Base-by-base conservation (phyloP, 2,329 filamentous ascomycete genomes). In the Aspergillus sp. region DNA sequence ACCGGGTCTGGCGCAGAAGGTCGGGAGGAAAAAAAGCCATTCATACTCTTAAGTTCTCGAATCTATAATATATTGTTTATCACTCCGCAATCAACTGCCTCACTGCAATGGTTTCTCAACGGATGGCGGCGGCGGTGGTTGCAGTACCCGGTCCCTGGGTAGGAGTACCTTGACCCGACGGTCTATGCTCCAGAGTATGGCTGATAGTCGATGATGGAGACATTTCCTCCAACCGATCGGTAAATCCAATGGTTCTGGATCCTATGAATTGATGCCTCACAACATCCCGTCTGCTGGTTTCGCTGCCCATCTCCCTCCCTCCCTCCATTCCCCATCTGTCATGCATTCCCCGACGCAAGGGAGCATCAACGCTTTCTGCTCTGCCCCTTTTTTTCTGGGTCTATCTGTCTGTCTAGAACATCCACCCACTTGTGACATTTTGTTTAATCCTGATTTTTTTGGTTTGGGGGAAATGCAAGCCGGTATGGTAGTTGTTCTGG, bases 311-410 rank as follows among this genome's bases (percentile, higher is more conserved):
- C 20, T 20, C 42, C 56, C 53, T 52, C 42, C 56, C 53, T 52
- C 54, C 59, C 53, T 52, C 54, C 51, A 53, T 55, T 57, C 60
- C 54, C 50, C 58, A 63, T 56, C 55, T 60, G 58, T 57, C 58
- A 62, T 62, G 60, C 60, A 62, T 62, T 62, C 60, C 55, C 50
- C 42, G 57, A 62, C 49, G 60, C 60, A 62, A 62, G 60, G 60
- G 45, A 32, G 42, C 22, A 53, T 47, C 24, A 39, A 45, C 61
- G 59, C 61, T 61, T 61, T 32, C 42, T 32, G 52, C 56, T 56
- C 61, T 36, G 10, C 32, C 58, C 36, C 36, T 14, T 36, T 36
- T 63, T 63, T 63, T 55, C 32, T 20, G 56, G 51, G 45, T 46
- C 47, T 50, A 22, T n/a, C 53, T 55, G 45, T 55, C 42, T 50